These are phyloP conservation scores for Pestalotiopsis sp. DNA, from an alignment of 2,329 filamentous ascomycete genomes.

Conservation along the genomic window DNA sequence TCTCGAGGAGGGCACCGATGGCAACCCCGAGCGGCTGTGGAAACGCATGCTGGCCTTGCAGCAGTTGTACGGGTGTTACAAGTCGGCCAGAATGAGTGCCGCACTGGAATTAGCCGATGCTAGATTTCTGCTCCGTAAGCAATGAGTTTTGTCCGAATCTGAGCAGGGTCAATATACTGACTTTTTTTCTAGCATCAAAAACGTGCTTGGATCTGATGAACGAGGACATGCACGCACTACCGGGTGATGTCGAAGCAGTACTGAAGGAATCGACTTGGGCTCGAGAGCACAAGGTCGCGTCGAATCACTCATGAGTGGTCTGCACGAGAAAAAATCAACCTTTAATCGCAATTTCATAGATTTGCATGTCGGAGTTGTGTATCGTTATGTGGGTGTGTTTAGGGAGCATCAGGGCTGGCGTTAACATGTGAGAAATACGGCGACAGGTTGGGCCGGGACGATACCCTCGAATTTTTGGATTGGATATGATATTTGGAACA, in stretches of 20 bases:
- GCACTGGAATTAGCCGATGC: constrained; percentile 44
- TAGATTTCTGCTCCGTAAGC: constrained; percentile 48
- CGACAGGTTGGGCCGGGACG: not conserved
- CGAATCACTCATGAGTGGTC: not conserved
- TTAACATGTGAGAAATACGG: not conserved
- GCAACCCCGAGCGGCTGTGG: constrained; percentile 47
- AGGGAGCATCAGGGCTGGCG: not conserved
- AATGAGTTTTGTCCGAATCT: not conserved
- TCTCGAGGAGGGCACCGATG: constrained; percentile 35
- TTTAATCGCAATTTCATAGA: not conserved
- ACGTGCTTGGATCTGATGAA: constrained; percentile 34
- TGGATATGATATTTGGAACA: not conserved
- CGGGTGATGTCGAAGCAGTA: constrained; percentile 26
- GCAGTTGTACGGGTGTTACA: constrained; percentile 49
- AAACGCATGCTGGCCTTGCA: constrained; percentile 52
- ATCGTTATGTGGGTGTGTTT: not conserved
- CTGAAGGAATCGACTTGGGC: constrained; percentile 11
- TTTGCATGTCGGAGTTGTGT: not conserved
- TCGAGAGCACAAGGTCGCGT: not conserved
- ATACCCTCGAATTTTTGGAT: constrained; percentile 3
- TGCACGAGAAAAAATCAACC: not conserved
- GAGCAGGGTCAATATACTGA: constrained; percentile 14
- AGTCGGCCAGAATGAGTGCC: constrained; percentile 50
- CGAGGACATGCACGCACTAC: constrained; percentile 31
- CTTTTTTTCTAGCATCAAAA: constrained; percentile 29